These are phyloP conservation scores for Salvia hispanica DNA, from an alignment of 257 asterid genomes.

Conservation along the genomic window DNA sequence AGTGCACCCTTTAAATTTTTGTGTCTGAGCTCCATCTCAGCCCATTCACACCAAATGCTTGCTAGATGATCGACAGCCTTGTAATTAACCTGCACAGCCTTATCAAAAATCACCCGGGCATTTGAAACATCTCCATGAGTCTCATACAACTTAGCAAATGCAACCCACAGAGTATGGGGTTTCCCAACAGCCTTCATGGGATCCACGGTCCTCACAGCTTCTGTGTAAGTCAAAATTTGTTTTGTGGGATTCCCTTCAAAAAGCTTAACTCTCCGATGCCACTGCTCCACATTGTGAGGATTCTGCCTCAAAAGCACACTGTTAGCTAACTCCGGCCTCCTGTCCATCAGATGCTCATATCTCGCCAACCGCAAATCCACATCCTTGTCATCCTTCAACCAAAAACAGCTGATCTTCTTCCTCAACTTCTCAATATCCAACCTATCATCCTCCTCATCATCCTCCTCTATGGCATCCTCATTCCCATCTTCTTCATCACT, in stretches of 20 bases:
- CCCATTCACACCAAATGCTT: slow-evolving; percentile 98
- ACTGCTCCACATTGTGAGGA: slow-evolving; percentile 96
- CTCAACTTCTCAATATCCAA: slow-evolving; percentile 14
- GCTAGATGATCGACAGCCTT: slow-evolving; percentile 93
- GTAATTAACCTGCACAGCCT: slow-evolving; percentile 94
- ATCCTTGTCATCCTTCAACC: slow-evolving; percentile 85
- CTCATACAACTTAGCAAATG: slow-evolving; percentile 90
- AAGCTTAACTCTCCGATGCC: slow-evolving; percentile 95
- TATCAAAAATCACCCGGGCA: slow-evolving; percentile 91
- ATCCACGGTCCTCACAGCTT: slow-evolving; percentile 92
- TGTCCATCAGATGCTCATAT: slow-evolving; percentile 87
- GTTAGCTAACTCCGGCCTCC: slow-evolving; percentile 98
- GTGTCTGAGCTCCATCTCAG: slow-evolving; percentile 98
- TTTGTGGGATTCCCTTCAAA: slow-evolving; percentile 87
- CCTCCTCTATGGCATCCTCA: no score
- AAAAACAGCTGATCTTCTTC: slow-evolving; percentile 59
- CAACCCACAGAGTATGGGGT: slow-evolving; percentile 96
- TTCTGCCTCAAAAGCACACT: slow-evolving; percentile 96
- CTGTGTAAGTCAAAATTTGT: slow-evolving; percentile 88
- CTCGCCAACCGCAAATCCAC: slow-evolving; percentile 90
- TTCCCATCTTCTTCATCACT: slow-evolving; percentile 57
- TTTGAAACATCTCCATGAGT: slow-evolving; percentile 71
- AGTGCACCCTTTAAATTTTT: slow-evolving; percentile 86
- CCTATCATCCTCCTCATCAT: slow-evolving; percentile 20
- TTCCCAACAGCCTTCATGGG: slow-evolving; percentile 99